Evolutionary conservation across 306 rosid genomes (phyloP).

Genomic region (Trifolium pratense): DNA sequence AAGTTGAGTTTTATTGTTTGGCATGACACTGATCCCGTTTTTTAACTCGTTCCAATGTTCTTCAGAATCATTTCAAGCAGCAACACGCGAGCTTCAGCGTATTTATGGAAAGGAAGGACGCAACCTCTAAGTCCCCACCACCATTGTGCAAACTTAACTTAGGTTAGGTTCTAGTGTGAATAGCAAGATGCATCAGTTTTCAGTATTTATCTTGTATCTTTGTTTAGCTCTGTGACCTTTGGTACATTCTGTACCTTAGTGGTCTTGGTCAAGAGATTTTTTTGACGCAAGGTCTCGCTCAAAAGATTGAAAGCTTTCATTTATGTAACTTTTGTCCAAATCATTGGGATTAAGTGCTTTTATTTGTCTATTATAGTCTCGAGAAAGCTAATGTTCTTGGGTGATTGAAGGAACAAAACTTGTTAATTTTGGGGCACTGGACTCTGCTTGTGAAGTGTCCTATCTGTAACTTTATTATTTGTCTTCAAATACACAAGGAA

Average conservation of each 20-base stretch:
- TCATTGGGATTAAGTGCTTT: constrained; percentile 30
- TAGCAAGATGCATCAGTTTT: constrained; percentile 33
- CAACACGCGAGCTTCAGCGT: constrained; percentile 88
- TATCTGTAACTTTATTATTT: constrained; percentile 17
- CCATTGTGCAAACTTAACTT: constrained; percentile 40
- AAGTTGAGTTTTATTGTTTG: background rate
- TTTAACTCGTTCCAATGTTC: constrained; percentile 22
- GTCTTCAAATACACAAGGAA: constrained; percentile 12
- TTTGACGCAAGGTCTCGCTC: background rate
- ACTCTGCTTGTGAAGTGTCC: background rate
- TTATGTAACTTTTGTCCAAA: constrained; percentile 39
- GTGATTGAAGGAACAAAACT: constrained; percentile 35
- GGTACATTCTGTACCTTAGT: constrained; percentile 7
- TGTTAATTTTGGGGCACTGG: background rate
- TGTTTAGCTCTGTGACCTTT: background rate
- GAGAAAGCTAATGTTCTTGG: constrained; percentile 23
- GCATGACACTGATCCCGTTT: background rate
- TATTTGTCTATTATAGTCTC: background rate
- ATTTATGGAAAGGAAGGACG: constrained; percentile 83
- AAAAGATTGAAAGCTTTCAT: constrained; percentile 24
- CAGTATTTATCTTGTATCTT: background rate
- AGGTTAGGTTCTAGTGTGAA: constrained; percentile 39
- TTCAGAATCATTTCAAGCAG: constrained; percentile 91
- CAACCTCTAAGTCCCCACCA: constrained; percentile 48
- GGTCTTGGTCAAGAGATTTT: constrained; percentile 22